phyloP scores from a whole-genome alignment of 371 early-diverging fungal species.

The Mucor indicus region DNA sequence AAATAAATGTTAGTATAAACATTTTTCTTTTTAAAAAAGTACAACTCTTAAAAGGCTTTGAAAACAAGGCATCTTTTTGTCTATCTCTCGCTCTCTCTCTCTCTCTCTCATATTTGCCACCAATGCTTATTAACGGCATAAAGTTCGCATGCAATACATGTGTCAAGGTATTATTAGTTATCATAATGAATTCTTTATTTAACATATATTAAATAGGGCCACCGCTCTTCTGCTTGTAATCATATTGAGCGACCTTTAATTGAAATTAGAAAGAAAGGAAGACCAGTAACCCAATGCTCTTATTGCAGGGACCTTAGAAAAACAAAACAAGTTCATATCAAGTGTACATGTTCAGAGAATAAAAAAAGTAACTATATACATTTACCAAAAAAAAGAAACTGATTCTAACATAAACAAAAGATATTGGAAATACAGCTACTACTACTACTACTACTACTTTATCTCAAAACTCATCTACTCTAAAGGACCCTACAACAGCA shows the following conservation, averaged over 20 bases:
- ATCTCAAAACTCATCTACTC: neutral
- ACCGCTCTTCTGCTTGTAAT: constrained; percentile 49
- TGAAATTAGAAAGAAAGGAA: constrained; percentile 66
- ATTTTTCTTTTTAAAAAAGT: constrained; percentile 2
- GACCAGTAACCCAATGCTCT: constrained; percentile 68
- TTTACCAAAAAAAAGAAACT: no score
- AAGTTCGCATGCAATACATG: constrained; percentile 30
- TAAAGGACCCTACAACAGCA: neutral
- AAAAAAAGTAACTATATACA: constrained; percentile 7
- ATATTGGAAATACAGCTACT: constrained; percentile 10
- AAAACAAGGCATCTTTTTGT: no score
- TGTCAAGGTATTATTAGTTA: constrained; percentile 18
- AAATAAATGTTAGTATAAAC: no score
- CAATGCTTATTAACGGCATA: constrained; percentile 28
- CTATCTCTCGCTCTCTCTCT: neutral
- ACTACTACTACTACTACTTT: constrained; percentile 1
- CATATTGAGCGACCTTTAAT: constrained; percentile 56
- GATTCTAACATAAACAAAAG: no score
- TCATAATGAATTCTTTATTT: neutral
- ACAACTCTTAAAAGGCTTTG: no score
- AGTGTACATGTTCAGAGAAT: constrained; percentile 58
- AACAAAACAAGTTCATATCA: constrained; percentile 63
- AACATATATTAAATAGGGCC: constrained; percentile 31
- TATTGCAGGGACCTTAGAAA: constrained; percentile 67
- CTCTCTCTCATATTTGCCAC: neutral